These are phyloP conservation scores for Taiozyma onychis DNA, from an alignment of 1,139 yeast genomes.

Conservation along the genomic window DNA sequence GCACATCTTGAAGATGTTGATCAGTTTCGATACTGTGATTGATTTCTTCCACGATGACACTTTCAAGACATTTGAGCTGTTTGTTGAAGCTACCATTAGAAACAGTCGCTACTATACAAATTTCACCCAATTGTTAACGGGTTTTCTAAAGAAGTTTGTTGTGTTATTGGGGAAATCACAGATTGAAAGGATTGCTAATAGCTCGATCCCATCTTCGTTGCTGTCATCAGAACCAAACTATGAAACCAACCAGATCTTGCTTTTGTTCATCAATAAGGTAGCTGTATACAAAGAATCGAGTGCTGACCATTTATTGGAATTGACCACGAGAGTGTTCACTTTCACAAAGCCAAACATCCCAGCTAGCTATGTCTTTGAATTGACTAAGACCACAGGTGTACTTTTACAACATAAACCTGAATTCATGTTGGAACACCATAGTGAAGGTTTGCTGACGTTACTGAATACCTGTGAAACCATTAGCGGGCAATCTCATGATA, in stretches of 20 bases:
- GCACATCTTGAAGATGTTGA: constrained; percentile 17
- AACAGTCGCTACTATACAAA: constrained; percentile 21
- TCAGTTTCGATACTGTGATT: constrained; percentile 10
- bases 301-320: constrained; percentile 4
- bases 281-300: constrained; percentile 12
- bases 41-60: constrained; percentile 9
- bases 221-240: constrained; percentile 10
- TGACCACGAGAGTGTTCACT: constrained; percentile 10
- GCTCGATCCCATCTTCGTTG: constrained; percentile 6
- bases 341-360: constrained; percentile 10
- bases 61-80: constrained; percentile 4
- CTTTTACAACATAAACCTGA: constrained; percentile 15
- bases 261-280: constrained; percentile 17
- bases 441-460: constrained; percentile 6
- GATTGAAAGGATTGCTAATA: neutral
- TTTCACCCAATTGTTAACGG: constrained; percentile 11
- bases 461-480: constrained; percentile 7
- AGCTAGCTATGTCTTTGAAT: constrained; percentile 18
- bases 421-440: constrained; percentile 6
- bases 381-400: constrained; percentile 22
- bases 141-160: constrained; percentile 18
- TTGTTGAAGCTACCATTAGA: constrained; percentile 20
- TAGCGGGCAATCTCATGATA: neutral
- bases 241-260: constrained; percentile 10
- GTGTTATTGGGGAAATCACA: constrained; percentile 10